These are phyloP conservation scores for Streptanthus diversifolius DNA, from an alignment of 345 rosid species.

Conservation along the genomic window DNA sequence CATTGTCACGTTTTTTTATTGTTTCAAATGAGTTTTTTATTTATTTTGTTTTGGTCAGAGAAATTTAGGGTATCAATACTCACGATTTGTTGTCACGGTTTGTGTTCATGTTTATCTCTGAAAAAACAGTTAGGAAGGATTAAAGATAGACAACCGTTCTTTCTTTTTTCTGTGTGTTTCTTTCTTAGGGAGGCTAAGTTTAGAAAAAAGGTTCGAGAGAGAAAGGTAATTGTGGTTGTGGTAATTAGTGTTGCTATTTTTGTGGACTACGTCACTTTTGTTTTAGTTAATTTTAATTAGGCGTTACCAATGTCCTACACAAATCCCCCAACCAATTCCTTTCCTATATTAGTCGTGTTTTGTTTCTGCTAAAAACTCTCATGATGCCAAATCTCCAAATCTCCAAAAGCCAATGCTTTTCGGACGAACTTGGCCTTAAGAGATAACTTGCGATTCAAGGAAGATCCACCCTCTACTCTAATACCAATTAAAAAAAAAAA, in stretches of 20 bases:
- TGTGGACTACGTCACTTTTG: constrained; percentile 14
- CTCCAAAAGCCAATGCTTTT: too few species aligned
- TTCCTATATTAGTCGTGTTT: not conserved
- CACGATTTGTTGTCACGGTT: constrained; percentile 20
- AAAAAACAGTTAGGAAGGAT: constrained; percentile 7
- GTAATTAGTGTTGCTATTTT: constrained; percentile 24
- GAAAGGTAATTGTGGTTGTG: constrained; percentile 18
- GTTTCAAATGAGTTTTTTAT: not conserved
- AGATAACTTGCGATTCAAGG: not conserved
- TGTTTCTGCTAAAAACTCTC: not conserved
- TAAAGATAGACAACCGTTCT: constrained; percentile 5
- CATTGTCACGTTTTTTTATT: not conserved
- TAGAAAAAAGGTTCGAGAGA: not conserved
- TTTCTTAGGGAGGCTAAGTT: constrained; percentile 3
- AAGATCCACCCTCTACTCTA: not conserved
- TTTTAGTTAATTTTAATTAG: constrained; percentile 28
- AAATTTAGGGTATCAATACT: constrained; percentile 11
- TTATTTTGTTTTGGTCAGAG: not conserved
- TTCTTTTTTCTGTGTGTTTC: not conserved
- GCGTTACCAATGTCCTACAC: not conserved
- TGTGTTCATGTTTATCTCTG: constrained; percentile 21
- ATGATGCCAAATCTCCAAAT: not conserved
- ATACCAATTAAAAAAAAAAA: too few species aligned
- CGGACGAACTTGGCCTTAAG: too few species aligned
- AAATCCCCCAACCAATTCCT: not conserved